A percentile compares a stretch with the other conserved stretches of the same genome.
Evolutionary conservation across 495 filamentous ascomycete species (phyloP).

Genomic region (Tetracladium setigerum): DNA sequence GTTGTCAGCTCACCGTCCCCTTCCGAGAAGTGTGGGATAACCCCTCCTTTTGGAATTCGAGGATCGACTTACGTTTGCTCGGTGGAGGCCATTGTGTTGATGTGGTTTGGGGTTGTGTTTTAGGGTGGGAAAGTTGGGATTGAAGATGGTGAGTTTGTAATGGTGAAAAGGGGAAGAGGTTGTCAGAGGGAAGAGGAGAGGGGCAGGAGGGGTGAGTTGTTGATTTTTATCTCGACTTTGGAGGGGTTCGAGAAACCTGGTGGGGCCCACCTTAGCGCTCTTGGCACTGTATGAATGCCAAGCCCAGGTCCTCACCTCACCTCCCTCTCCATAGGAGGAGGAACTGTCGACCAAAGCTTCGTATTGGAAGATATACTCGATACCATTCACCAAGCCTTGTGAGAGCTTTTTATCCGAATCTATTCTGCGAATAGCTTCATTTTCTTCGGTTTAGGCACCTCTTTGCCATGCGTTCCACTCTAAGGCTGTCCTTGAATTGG

Average conservation of each 20-base stretch:
- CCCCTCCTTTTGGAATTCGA: not conserved
- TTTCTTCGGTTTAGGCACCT: not conserved
- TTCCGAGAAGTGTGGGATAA: slow-evolving; percentile 2
- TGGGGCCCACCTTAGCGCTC: slow-evolving; percentile 22
- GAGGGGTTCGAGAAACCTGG: slow-evolving; percentile 24
- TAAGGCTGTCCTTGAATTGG: slow-evolving; percentile 46
- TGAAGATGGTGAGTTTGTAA: not conserved
- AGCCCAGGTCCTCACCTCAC: too few relatives aligned
- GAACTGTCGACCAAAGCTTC: too few relatives aligned
- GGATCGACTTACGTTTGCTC: slow-evolving; percentile 81
- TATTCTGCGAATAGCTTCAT: not conserved
- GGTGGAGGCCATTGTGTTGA: slow-evolving; percentile 59
- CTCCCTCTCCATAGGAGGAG: too few relatives aligned
- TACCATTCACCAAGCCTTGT: too few relatives aligned
- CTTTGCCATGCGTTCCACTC: slow-evolving; percentile 14
- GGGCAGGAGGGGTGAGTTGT: slow-evolving; percentile 12
- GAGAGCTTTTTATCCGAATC: not conserved
- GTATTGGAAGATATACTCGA: not conserved
- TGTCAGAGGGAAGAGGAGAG: slow-evolving; percentile 2
- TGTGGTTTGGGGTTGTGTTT: slow-evolving; percentile 34
- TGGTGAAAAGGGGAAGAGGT: slow-evolving; percentile 9
- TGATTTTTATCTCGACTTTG: slow-evolving; percentile 5
- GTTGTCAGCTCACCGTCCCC: slow-evolving; percentile 37
- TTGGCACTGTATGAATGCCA: not conserved
- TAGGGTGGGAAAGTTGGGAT: slow-evolving; percentile 32